A percentile compares a stretch with the other conserved stretches of the same genome.
Evolutionary conservation across 2,329 filamentous ascomycete species (phyloP).

Genomic region (Tolypocladium cylindrosporum): DNA sequence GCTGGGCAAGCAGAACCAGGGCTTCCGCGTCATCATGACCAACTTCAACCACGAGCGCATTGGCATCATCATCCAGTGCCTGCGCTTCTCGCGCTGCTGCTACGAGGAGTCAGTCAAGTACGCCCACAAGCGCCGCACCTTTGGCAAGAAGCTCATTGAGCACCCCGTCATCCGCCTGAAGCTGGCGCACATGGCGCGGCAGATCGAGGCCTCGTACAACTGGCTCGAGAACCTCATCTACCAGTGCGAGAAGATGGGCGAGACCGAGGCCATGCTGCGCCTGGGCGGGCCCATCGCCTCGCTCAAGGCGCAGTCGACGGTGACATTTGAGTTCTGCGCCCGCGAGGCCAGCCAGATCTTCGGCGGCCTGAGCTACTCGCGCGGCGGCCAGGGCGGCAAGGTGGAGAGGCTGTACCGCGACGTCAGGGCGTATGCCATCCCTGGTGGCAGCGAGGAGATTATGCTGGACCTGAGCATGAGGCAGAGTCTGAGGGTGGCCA

Average conservation of each 20-base stretch:
- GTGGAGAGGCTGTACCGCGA: constrained; percentile 91
- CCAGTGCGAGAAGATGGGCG: constrained; percentile 87
- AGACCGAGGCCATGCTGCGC: constrained; percentile 91
- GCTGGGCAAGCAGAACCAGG: constrained; percentile 95
- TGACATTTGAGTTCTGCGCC: constrained; percentile 96
- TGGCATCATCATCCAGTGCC: constrained; percentile 94
- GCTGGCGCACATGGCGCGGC: constrained; percentile 94
- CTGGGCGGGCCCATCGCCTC: constrained; percentile 89
- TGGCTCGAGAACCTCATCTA: constrained; percentile 95
- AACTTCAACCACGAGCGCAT: constrained; percentile 99
- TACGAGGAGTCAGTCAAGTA: constrained; percentile 96
- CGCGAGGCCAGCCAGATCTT: constrained; percentile 97
- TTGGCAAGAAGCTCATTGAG: constrained; percentile 92
- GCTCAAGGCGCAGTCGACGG: constrained; percentile 87
- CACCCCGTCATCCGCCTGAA: constrained; percentile 97
- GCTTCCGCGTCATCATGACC: constrained; percentile 98
- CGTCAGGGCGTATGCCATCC: constrained; percentile 91
- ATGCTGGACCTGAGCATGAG: constrained; percentile 96
- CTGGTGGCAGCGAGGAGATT: constrained; percentile 93
- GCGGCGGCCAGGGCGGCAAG: constrained; percentile 91
- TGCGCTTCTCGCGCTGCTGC: constrained; percentile 93
- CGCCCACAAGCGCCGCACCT: constrained; percentile 92
- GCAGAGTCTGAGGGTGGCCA: constrained; percentile 78
- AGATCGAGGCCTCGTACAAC: constrained; percentile 93
- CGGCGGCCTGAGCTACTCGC: constrained; percentile 82